phyloP scores from a whole-genome alignment of 179 eudicot species.

The Pouteria campechiana region DNA sequence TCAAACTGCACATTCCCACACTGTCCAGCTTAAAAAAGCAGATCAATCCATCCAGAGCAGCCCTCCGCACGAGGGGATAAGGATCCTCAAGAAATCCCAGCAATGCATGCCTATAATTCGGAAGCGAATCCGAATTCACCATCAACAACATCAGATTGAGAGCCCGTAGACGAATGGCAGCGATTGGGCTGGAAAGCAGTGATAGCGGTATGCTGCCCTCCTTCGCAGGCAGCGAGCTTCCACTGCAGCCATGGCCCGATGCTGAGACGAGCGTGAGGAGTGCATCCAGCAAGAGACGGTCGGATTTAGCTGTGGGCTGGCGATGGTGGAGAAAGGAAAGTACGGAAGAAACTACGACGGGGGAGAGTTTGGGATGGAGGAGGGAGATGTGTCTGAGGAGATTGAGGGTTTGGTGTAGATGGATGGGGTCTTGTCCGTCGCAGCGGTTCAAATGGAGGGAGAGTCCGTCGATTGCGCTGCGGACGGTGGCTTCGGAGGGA shows the following conservation, averaged over 20 bases:
- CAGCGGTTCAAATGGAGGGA: slow-evolving; percentile 17
- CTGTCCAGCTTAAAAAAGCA: slow-evolving; percentile 17
- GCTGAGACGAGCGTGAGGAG: slow-evolving; percentile 34
- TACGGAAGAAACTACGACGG: slow-evolving; percentile 7
- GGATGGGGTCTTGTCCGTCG: slow-evolving; percentile 12
- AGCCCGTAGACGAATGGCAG: slow-evolving; percentile 32
- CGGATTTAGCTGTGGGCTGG: slow-evolving; percentile 11
- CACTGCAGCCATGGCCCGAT: too few species aligned
- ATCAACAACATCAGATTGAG: slow-evolving; percentile 39
- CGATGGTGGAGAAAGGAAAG: slow-evolving; percentile 14
- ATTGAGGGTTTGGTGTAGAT: slow-evolving; percentile 26
- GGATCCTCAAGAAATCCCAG: slow-evolving; percentile 83
- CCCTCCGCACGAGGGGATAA: slow-evolving; percentile 46
- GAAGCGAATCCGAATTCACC: slow-evolving; percentile 23
- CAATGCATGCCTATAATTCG: slow-evolving; percentile 37
- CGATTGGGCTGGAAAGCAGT: slow-evolving; percentile 22
- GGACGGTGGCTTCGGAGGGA: too few species aligned
- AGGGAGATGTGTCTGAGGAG: slow-evolving; percentile 33
- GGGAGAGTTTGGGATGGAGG: slow-evolving; percentile 27
- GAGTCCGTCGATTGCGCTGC: too few species aligned
- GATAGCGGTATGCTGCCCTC: background rate
- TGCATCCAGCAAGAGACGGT: slow-evolving; percentile 23
- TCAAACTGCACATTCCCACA: slow-evolving; percentile 31
- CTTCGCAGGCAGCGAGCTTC: slow-evolving; percentile 12
- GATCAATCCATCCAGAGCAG: slow-evolving; percentile 48